These are phyloP conservation scores for Ogataea nitratoaversa DNA, from an alignment of 805 yeast genomes.

Conservation along the genomic window DNA sequence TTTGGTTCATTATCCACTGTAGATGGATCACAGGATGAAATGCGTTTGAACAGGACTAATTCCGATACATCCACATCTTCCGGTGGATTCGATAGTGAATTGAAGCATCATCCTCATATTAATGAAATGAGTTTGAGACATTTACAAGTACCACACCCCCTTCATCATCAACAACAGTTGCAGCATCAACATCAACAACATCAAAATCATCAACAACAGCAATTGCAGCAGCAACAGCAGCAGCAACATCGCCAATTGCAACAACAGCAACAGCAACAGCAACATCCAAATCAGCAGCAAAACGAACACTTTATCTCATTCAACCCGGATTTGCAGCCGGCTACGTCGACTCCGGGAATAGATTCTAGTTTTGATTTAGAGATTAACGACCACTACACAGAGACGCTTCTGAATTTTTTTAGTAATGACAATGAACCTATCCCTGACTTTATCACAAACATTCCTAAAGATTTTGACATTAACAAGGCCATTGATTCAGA, in stretches of 20 bases:
- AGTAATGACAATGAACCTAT: conserved; percentile 41
- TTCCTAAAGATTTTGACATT: conserved; percentile 61
- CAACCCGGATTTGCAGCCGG: too few species aligned
- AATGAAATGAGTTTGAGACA: conserved; percentile 11
- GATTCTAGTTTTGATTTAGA: conserved; percentile 19
- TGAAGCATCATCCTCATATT: conserved; percentile 14
- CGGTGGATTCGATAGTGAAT: conserved; percentile 14
- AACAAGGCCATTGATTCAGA: conserved; percentile 72
- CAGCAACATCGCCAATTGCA: too few species aligned
- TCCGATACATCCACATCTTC: conserved; percentile 28
- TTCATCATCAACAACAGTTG: conserved; percentile 20
- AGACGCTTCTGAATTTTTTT: conserved; percentile 46
- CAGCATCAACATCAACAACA: too few species aligned
- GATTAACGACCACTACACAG: conserved; percentile 38
- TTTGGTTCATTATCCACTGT: conserved; percentile 24
- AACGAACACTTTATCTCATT: too few species aligned
- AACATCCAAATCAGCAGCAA: too few species aligned
- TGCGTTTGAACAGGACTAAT: conserved; percentile 20
- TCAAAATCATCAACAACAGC: too few species aligned
- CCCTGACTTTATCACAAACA: conserved; percentile 40
- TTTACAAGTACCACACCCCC: conserved; percentile 17
- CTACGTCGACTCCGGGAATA: conserved; percentile 8
- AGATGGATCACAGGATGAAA: conserved; percentile 28
- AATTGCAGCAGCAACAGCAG: too few species aligned
- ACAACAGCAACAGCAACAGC: too few species aligned